Evolutionary conservation across 2,329 filamentous ascomycete genomes (phyloP).

Genomic region (Penicillium sp.): DNA sequence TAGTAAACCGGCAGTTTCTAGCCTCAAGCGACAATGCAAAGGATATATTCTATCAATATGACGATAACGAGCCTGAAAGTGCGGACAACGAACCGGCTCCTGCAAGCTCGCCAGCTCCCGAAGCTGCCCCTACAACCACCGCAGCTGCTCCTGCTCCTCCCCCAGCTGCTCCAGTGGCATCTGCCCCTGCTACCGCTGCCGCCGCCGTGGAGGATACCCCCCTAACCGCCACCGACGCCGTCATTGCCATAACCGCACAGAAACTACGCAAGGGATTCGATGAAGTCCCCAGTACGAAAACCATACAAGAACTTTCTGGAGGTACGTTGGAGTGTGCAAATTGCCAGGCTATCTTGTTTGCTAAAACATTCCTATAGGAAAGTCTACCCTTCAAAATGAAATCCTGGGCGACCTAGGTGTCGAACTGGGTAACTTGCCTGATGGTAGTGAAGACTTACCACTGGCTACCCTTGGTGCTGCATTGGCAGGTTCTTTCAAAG

Average conservation of each 20-base stretch:
- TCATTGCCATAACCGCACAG: constrained; percentile 31
- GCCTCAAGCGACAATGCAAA: constrained; percentile 18
- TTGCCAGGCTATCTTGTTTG: background rate
- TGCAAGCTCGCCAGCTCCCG: background rate
- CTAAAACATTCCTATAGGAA: constrained; percentile 22
- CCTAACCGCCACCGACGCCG: constrained; percentile 30
- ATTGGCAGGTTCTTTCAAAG: constrained; percentile 67
- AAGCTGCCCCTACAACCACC: background rate
- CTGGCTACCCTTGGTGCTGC: constrained; percentile 27
- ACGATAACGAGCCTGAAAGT: constrained; percentile 8
- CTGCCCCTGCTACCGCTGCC: background rate
- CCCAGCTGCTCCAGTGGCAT: background rate
- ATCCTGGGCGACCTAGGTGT: constrained; percentile 40
- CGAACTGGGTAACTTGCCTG: constrained; percentile 40
- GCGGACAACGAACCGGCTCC: background rate
- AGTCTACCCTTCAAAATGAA: constrained; percentile 46
- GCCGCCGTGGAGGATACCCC: background rate
- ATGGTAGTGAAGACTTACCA: constrained; percentile 37
- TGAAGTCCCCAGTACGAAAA: constrained; percentile 24
- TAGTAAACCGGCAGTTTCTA: constrained; percentile 23
- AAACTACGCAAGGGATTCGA: constrained; percentile 26
- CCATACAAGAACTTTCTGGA: constrained; percentile 32
- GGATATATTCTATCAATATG: constrained; percentile 22
- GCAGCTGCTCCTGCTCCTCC: background rate
- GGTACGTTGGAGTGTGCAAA: constrained; percentile 16